Evolutionary conservation across 495 filamentous ascomycete species (phyloP).

Genomic region (Talaromyces thailandensis): DNA sequence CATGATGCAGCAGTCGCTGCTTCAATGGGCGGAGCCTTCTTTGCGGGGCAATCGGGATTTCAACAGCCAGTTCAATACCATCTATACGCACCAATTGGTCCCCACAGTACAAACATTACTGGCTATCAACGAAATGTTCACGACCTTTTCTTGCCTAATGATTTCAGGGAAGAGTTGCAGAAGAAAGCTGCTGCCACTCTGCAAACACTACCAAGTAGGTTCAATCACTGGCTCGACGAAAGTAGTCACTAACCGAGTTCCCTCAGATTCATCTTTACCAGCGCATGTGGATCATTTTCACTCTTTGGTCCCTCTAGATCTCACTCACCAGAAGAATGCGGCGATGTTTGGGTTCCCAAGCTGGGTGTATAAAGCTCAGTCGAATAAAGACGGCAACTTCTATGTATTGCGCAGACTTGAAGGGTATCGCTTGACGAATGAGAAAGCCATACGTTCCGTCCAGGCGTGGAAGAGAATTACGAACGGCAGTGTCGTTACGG

Average conservation of each 20-base stretch:
- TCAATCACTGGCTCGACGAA: not conserved
- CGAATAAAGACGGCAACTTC: slow-evolving; percentile 71
- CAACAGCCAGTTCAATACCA: slow-evolving; percentile 84
- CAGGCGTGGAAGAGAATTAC: slow-evolving; percentile 86
- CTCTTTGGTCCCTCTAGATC: slow-evolving; percentile 83
- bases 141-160: slow-evolving; percentile 83
- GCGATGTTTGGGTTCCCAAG: slow-evolving; percentile 74
- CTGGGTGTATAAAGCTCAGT: slow-evolving; percentile 95
- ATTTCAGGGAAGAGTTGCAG: slow-evolving; percentile 77
- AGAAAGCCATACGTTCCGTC: slow-evolving; percentile 74
- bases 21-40: slow-evolving; percentile 44
- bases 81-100: slow-evolving; percentile 81
- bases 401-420: slow-evolving; percentile 83
- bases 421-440: slow-evolving; percentile 77
- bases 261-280: slow-evolving; percentile 59
- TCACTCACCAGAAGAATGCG: slow-evolving; percentile 64
- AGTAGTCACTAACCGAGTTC: slow-evolving; percentile 7
- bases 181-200: slow-evolving; percentile 78
- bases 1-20: slow-evolving; percentile 42
- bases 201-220: slow-evolving; percentile 71
- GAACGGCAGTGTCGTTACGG: slow-evolving; percentile 73
- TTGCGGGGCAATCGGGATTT: slow-evolving; percentile 40
- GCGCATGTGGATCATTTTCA: slow-evolving; percentile 76
- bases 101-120: slow-evolving; percentile 65
- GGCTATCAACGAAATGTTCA: slow-evolving; percentile 77